Conservation (phyloP, 202 grass and related monocot genomes). For the Schoenoplectus triqueter region DNA sequence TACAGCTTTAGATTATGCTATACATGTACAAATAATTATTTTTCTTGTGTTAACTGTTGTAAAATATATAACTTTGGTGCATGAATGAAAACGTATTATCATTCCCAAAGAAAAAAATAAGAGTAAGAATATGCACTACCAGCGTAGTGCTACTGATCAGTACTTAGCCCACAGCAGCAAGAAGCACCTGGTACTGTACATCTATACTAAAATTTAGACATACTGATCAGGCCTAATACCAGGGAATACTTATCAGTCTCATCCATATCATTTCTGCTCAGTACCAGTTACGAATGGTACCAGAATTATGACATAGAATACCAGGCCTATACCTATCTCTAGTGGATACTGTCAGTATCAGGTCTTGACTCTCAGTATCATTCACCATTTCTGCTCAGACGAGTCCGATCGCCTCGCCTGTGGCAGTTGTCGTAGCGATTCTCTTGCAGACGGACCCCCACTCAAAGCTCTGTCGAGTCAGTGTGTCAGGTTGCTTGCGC, state of each 20-base stretch:
- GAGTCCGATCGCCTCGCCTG: background rate
- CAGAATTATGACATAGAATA: background rate
- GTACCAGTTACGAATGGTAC: background rate
- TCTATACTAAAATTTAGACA: background rate
- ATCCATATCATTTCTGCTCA: background rate
- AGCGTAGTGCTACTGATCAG: too few species aligned
- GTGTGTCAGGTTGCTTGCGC: background rate
- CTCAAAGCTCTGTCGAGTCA: too few species aligned
- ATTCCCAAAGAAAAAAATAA: too few species aligned
- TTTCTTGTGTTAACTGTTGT: background rate
- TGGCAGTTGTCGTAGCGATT: background rate
- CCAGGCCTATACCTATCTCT: background rate
- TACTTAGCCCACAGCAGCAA: background rate
- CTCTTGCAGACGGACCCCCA: background rate
- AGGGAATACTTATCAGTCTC: background rate
- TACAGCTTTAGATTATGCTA: too few species aligned
- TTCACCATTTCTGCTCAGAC: background rate
- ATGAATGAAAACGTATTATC: too few species aligned
- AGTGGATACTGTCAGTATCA: background rate
- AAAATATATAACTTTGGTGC: too few species aligned
- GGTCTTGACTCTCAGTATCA: background rate
- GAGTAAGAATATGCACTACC: too few species aligned
- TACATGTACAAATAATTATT: too few species aligned
- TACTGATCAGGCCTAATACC: background rate
- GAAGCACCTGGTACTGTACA: background rate